phyloP scores from a whole-genome alignment of 345 rosid genomes.

The Populus ilicifolia region DNA sequence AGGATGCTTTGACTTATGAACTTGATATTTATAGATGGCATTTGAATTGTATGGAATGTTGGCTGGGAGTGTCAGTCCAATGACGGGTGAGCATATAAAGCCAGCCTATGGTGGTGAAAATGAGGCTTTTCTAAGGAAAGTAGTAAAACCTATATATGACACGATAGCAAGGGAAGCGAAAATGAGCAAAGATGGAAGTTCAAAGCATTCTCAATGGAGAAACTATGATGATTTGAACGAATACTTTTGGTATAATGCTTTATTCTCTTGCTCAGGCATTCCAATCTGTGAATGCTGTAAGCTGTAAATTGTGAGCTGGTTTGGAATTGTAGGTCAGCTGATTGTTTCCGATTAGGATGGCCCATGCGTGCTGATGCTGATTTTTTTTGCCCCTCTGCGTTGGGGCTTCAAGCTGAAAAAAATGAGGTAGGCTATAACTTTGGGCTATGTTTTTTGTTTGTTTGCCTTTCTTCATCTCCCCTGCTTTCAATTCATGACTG shows the following conservation, averaged over 20 bases:
- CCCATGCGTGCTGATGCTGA: constrained; percentile 98
- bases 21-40: constrained; percentile 30
- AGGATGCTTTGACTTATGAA: not conserved
- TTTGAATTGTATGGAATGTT: constrained; percentile 51
- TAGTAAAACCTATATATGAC: constrained; percentile 57
- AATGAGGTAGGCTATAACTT: constrained; percentile 45
- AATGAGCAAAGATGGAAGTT: constrained; percentile 71
- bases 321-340: constrained; percentile 64
- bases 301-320: not conserved
- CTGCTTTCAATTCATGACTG: not conserved
- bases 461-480: not conserved
- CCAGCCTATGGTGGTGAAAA: constrained; percentile 68
- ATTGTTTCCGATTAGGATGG: constrained; percentile 97
- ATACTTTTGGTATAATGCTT: constrained; percentile 66
- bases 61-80: constrained; percentile 63
- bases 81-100: constrained; percentile 59
- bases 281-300: not conserved
- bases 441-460: not conserved
- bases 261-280: not conserved
- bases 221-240: constrained; percentile 98
- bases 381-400: constrained; percentile 55
- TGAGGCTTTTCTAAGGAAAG: constrained; percentile 64
- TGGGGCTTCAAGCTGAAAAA: constrained; percentile 35
- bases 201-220: constrained; percentile 99
- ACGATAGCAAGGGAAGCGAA: constrained; percentile 57